These are phyloP conservation scores for Lodderomyces beijingensis DNA, from an alignment of 1,139 yeast species.

Conservation along the genomic window DNA sequence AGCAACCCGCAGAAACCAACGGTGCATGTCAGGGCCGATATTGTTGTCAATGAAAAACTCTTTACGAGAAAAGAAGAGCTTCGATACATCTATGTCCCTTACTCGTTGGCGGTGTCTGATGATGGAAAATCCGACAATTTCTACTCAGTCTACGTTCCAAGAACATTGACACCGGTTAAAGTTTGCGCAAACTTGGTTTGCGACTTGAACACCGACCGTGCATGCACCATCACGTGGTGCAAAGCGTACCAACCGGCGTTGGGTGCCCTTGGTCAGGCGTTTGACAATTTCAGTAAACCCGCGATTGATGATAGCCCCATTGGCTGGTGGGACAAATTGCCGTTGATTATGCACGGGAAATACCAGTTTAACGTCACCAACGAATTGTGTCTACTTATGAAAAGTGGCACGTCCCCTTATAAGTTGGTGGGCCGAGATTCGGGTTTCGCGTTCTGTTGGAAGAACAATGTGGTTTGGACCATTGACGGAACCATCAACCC, in stretches of 20 bases:
- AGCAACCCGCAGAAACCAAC: slow-evolving; percentile 23
- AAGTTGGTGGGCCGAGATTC: slow-evolving; percentile 61
- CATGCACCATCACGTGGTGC: slow-evolving; percentile 43
- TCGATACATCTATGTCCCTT: slow-evolving; percentile 43
- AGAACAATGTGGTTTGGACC: slow-evolving; percentile 54
- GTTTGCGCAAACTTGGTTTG: slow-evolving; percentile 33
- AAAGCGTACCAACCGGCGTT: slow-evolving; percentile 41
- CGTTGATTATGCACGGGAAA: slow-evolving; percentile 42
- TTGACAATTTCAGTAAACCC: slow-evolving; percentile 61
- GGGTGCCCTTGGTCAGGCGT: slow-evolving; percentile 35
- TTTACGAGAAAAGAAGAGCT: slow-evolving; percentile 37
- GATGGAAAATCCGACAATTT: slow-evolving; percentile 29
- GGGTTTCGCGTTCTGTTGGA: slow-evolving; percentile 81
- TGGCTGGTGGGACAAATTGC: slow-evolving; percentile 64
- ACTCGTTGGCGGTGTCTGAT: slow-evolving; percentile 36
- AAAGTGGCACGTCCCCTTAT: slow-evolving; percentile 76
- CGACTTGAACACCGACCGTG: slow-evolving; percentile 30
- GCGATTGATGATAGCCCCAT: slow-evolving; percentile 80
- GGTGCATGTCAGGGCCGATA: slow-evolving; percentile 30
- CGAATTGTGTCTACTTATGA: slow-evolving; percentile 51
- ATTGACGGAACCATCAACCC: slow-evolving; percentile 64
- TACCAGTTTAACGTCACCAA: slow-evolving; percentile 49
- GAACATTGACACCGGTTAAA: slow-evolving; percentile 46
- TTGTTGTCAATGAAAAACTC: slow-evolving; percentile 42
- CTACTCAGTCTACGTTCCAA: slow-evolving; percentile 36